phyloP scores from a whole-genome alignment of 176 grass and related monocot genomes.

The Panicum miliaceum region DNA sequence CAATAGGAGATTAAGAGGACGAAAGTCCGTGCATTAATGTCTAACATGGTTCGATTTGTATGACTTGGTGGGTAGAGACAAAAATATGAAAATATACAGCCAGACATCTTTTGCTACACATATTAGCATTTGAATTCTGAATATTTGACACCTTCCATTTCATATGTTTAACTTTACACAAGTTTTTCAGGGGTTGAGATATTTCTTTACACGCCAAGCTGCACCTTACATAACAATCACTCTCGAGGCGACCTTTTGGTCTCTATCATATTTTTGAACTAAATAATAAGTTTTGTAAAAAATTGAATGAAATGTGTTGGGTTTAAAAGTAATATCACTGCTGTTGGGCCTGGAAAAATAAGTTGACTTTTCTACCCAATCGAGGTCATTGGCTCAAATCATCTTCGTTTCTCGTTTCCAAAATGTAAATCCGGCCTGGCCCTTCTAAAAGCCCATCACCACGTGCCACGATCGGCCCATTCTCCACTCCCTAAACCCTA shows the following conservation, averaged over 20 bases:
- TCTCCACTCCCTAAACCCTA: conserved; percentile 46
- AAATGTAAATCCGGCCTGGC: not conserved
- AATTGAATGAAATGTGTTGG: not conserved
- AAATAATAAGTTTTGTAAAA: not conserved
- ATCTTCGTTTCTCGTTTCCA: not conserved
- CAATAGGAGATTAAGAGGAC: not conserved
- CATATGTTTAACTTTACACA: not conserved
- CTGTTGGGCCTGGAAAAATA: too few relatives aligned
- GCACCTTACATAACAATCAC: not conserved
- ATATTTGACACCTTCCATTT: not conserved
- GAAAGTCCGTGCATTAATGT: not conserved
- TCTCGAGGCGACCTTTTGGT: not conserved
- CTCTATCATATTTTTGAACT: not conserved
- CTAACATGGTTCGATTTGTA: not conserved
- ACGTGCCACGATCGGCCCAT: not conserved
- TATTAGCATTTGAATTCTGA: not conserved
- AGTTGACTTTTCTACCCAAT: too few relatives aligned
- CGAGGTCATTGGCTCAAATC: not conserved
- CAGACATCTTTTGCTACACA: not conserved
- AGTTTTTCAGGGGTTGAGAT: not conserved
- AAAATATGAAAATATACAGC: not conserved
- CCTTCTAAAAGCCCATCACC: not conserved
- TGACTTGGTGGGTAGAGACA: not conserved
- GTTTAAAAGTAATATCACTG: not conserved
- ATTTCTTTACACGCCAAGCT: not conserved